Evolutionary conservation across 495 filamentous ascomycete genomes (phyloP).

Genomic region (Pyrenula massariospora): DNA sequence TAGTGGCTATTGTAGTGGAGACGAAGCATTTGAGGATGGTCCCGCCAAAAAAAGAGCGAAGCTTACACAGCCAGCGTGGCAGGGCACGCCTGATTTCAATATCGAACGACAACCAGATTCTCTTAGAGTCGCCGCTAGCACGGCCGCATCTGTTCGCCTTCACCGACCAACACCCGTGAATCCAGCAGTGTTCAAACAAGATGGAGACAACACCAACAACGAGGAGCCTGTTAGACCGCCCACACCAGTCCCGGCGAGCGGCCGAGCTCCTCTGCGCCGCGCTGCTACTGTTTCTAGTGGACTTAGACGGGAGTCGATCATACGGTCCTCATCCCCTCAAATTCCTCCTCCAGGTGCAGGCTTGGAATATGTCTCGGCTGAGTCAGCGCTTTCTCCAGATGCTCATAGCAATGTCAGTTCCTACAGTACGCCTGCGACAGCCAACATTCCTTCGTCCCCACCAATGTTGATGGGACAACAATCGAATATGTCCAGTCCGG

Average conservation of each 20-base stretch:
- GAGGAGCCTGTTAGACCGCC: conserved; percentile 72
- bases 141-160: conserved; percentile 74
- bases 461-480: conserved; percentile 51
- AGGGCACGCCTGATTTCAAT: conserved; percentile 52
- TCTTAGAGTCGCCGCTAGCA: conserved; percentile 77
- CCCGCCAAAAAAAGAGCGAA: conserved; percentile 63
- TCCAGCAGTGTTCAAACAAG: conserved; percentile 27
- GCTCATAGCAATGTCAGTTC: background rate
- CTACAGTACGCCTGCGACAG: conserved; percentile 24
- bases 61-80: conserved; percentile 55
- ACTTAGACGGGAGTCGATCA: background rate
- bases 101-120: conserved; percentile 61
- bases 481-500: conserved; percentile 57
- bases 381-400: background rate
- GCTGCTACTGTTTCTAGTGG: background rate
- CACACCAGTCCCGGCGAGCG: conserved; percentile 55
- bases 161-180: conserved; percentile 62
- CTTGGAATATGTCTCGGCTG: background rate
- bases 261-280: conserved; percentile 20
- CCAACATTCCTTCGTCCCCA: conserved; percentile 66
- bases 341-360: background rate
- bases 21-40: conserved; percentile 50
- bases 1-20: conserved; percentile 56
- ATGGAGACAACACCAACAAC: conserved; percentile 33
- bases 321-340: background rate